Percentiles rank a stretch among this genome's conserved stretches.
These are phyloP conservation scores for Leishmania amazonensis DNA, from an alignment of 208 protist species.

Conservation along the genomic window DNA sequence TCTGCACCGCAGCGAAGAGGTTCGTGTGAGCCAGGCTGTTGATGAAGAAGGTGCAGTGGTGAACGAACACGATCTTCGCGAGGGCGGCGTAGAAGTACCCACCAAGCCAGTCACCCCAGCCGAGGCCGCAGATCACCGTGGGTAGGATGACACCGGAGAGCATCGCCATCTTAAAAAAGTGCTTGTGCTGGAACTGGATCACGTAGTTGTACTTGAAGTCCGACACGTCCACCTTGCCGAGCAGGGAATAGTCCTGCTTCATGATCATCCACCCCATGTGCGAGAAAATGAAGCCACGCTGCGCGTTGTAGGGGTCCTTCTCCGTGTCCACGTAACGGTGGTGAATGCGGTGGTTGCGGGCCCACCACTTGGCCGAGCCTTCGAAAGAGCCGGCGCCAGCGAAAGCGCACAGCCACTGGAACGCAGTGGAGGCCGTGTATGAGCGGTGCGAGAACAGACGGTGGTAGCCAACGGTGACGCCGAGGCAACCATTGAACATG, in stretches of 20 bases:
- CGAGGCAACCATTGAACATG: constrained; percentile 85
- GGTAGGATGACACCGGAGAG: constrained; percentile 86
- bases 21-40: constrained; percentile 90
- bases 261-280: constrained; percentile 94
- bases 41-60: constrained; percentile 94
- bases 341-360: constrained; percentile 92
- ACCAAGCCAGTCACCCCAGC: constrained; percentile 85
- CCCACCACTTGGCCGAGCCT: constrained; percentile 91
- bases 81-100: constrained; percentile 88
- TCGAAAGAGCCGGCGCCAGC: constrained; percentile 88
- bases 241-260: constrained; percentile 88
- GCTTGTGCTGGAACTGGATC: constrained; percentile 85
- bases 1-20: constrained; percentile 69
- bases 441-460: constrained; percentile 90
- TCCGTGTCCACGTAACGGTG: constrained; percentile 92
- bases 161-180: constrained; percentile 87
- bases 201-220: constrained; percentile 88
- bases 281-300: constrained; percentile 87
- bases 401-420: constrained; percentile 80
- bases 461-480: constrained; percentile 92
- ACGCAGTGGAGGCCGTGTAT: constrained; percentile 60
- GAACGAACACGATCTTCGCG: constrained; percentile 79
- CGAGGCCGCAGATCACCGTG: constrained; percentile 79
- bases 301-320: constrained; percentile 92
- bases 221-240: constrained; percentile 80